Evolutionary conservation across 2,329 filamentous ascomycete species (phyloP).

Genomic region (Magnaporthiopsis incrustans): DNA sequence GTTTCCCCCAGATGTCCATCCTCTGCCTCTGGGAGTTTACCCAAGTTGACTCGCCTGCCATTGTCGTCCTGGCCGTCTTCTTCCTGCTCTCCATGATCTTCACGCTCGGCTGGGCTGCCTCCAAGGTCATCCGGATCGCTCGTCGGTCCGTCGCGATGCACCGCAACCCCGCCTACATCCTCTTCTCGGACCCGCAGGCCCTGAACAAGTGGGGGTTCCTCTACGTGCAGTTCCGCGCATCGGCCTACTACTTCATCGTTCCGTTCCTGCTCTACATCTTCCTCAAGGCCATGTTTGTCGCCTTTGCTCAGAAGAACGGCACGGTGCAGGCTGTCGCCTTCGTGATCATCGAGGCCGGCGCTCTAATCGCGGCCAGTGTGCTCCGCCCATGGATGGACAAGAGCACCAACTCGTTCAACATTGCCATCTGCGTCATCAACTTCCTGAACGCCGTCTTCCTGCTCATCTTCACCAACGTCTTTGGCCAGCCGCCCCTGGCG

Average conservation of each 20-base stretch:
- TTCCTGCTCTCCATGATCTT: slow-evolving; percentile 69
- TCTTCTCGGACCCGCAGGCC: slow-evolving; percentile 77
- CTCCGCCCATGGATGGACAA: slow-evolving; percentile 92
- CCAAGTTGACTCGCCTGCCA: slow-evolving; percentile 65
- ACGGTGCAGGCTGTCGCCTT: slow-evolving; percentile 68
- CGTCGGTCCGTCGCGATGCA: slow-evolving; percentile 77
- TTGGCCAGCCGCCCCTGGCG: slow-evolving; percentile 69
- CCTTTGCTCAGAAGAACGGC: slow-evolving; percentile 59
- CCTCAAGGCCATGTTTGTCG: slow-evolving; percentile 76
- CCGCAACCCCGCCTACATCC: slow-evolving; percentile 84
- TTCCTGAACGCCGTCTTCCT: slow-evolving; percentile 77
- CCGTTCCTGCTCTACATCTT: slow-evolving; percentile 65
- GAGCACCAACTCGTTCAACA: slow-evolving; percentile 87
- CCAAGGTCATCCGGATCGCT: slow-evolving; percentile 74
- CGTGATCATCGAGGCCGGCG: slow-evolving; percentile 64
- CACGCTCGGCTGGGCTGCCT: slow-evolving; percentile 69
- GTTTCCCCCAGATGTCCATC: slow-evolving; percentile 77
- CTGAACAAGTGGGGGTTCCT: slow-evolving; percentile 92
- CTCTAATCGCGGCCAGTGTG: slow-evolving; percentile 64
- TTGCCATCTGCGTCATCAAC: slow-evolving; percentile 73
- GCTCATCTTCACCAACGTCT: slow-evolving; percentile 73
- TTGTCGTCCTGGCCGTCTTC: slow-evolving; percentile 71
- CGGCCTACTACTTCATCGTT: slow-evolving; percentile 81
- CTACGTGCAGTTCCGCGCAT: slow-evolving; percentile 83
- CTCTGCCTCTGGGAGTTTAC: slow-evolving; percentile 84